Conservation (phyloP, 345 rosid genomes). For the Eucalyptus regnans region DNA sequence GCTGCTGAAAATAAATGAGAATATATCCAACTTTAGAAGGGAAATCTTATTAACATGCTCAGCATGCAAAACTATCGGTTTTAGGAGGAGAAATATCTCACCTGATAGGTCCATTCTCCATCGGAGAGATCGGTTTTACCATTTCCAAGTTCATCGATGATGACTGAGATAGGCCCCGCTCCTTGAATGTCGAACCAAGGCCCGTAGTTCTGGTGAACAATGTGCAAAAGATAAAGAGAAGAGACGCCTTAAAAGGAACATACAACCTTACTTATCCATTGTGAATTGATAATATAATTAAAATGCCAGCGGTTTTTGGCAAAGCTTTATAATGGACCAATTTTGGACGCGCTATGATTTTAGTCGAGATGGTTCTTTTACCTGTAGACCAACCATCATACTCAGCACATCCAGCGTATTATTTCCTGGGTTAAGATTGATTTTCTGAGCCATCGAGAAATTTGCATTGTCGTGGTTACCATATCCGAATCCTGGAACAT, state of each 20-base stretch:
- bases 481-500: slow-evolving; percentile 29
- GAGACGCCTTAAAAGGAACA: neutral
- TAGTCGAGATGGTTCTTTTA: neutral
- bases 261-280: neutral
- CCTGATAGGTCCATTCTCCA: slow-evolving; percentile 52
- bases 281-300: neutral
- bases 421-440: slow-evolving; percentile 29
- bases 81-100: neutral
- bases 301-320: neutral
- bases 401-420: slow-evolving; percentile 47
- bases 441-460: slow-evolving; percentile 24
- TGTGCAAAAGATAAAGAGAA: neutral
- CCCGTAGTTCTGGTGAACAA: slow-evolving; percentile 34
- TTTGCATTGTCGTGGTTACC: slow-evolving; percentile 40
- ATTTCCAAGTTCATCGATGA: slow-evolving; percentile 9
- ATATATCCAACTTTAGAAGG: neutral
- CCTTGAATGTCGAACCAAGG: slow-evolving; percentile 56
- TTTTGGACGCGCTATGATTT: neutral
- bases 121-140: slow-evolving; percentile 17
- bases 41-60: neutral
- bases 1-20: neutral
- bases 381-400: slow-evolving; percentile 57
- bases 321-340: neutral
- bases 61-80: neutral
- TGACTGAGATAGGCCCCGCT: slow-evolving; percentile 32